Evolutionary conservation across 2,329 filamentous ascomycete genomes (phyloP).

Genomic region (Dendryphion nanum): DNA sequence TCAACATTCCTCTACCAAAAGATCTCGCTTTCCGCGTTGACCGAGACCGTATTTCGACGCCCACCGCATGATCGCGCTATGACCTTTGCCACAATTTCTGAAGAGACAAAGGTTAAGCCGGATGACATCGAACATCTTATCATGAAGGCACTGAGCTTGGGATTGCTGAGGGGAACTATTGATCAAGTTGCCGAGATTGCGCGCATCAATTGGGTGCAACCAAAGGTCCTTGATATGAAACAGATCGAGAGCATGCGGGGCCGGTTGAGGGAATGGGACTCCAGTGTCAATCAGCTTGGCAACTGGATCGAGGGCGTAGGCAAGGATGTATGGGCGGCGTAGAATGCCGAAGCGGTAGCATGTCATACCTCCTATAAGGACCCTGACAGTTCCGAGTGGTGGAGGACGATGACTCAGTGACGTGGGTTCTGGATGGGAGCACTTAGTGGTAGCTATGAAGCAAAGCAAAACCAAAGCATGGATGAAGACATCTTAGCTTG

Average conservation of each 20-base stretch:
- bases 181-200: constrained; percentile 95
- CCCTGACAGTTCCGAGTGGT: no score
- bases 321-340: constrained; percentile 94
- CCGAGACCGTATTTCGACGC: constrained; percentile 92
- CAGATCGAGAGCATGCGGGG: constrained; percentile 92
- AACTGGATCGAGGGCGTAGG: constrained; percentile 96
- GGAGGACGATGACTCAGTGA: no score
- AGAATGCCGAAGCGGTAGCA: neutral
- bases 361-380: neutral
- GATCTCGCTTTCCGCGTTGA: constrained; percentile 94
- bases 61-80: constrained; percentile 94
- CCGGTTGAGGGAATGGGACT: constrained; percentile 89
- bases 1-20: constrained; percentile 88
- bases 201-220: constrained; percentile 97
- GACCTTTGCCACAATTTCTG: constrained; percentile 82
- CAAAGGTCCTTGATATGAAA: constrained; percentile 92
- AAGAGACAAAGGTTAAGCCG: constrained; percentile 86
- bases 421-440: neutral
- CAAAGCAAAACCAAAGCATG: neutral
- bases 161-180: constrained; percentile 85
- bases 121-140: constrained; percentile 97
- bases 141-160: constrained; percentile 97
- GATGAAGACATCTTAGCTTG: neutral
- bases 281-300: constrained; percentile 90
- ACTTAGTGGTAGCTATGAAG: neutral